Evolutionary conservation across 164 flowering plant genomes (phyloP), one percentile per base, ranked within the genome.

Genomic region (Piper betle): DNA sequence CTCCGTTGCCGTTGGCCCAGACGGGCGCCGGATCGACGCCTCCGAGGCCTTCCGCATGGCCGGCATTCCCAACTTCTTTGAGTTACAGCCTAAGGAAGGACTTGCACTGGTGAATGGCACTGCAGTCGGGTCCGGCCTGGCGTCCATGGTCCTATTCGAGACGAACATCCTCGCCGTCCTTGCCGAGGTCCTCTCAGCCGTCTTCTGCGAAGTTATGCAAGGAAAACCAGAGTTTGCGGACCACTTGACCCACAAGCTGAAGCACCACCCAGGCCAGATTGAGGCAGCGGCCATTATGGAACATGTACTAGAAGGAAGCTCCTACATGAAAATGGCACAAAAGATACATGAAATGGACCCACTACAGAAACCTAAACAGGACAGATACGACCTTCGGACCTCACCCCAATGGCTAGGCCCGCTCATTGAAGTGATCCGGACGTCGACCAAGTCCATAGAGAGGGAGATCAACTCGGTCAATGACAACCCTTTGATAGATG

Each of bases 201-300:
- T 84, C 11, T 60, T 84, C 52, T 77, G 82, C 3, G 88, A 84
- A 60, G 88, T 78, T 9, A 83, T 83, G 88, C 81, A 78, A 33
- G 88, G 85, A n/a, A 83, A 83, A 55, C 84, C 81, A 0, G 84
- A 82, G 67, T 82, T 82, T 55, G 76, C 86, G 0, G 86, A 82
- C 57, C 83, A 80, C 66, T 63, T 81, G 63, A 83, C 84, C 0
- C 88, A 83, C 64, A 78, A 79, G 59, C 54, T 81, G 73, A 83
- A 81, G 70, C 88, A 83, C 43, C 88, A 83, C 53, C 88, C 88
- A 0, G 88, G 88, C 11, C 88, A 82, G 20, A 82, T 82, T 55
- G 86, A 82, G 52, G 82, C 86, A 37, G 86, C 86, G 33, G 86
- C 86, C 2, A 76, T 83, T 8, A 83, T 83, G 88, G 88, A 83